Evolutionary conservation across 305 asterid species (phyloP).

Genomic region (Fraxinus ornus): DNA sequence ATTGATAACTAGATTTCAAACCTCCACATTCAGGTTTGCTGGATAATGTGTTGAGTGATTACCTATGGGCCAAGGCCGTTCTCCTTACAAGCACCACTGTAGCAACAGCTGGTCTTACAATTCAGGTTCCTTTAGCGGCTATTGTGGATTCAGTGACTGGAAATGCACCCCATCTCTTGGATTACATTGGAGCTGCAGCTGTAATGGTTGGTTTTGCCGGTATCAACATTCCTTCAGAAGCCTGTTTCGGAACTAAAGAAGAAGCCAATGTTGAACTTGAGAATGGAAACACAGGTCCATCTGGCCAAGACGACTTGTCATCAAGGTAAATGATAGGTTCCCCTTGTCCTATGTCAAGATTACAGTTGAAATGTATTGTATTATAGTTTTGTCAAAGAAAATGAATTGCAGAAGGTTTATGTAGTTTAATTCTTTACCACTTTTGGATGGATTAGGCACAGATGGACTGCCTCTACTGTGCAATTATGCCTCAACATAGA

Average conservation of each 20-base stretch:
- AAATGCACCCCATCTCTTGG: slow-evolving; percentile 54
- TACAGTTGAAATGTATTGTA: neutral
- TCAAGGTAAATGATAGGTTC: slow-evolving; percentile 1
- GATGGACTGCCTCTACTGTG: neutral
- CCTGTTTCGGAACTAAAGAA: slow-evolving; percentile 40
- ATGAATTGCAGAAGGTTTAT: neutral
- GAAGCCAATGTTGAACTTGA: slow-evolving; percentile 54
- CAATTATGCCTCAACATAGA: neutral
- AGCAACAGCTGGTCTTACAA: slow-evolving; percentile 90
- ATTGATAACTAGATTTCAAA: slow-evolving; percentile 16
- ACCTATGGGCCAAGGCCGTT: slow-evolving; percentile 94
- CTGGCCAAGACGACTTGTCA: slow-evolving; percentile 23
- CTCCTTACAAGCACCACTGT: slow-evolving; percentile 90
- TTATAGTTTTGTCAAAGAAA: neutral
- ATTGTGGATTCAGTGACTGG: slow-evolving; percentile 71
- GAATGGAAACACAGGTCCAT: slow-evolving; percentile 28
- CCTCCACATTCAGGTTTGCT: slow-evolving; percentile 56
- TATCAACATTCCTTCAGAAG: slow-evolving; percentile 59
- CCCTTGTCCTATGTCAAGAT: neutral
- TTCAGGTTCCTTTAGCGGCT: slow-evolving; percentile 90
- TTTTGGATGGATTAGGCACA: neutral
- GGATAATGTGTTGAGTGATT: slow-evolving; percentile 92
- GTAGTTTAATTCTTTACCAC: neutral
- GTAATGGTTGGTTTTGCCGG: slow-evolving; percentile 83
- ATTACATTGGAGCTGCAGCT: slow-evolving; percentile 75